A percentile compares a stretch with the other conserved stretches of the same genome.
phyloP scores from a whole-genome alignment of 805 yeast species.

The Candida tallmaniae region DNA sequence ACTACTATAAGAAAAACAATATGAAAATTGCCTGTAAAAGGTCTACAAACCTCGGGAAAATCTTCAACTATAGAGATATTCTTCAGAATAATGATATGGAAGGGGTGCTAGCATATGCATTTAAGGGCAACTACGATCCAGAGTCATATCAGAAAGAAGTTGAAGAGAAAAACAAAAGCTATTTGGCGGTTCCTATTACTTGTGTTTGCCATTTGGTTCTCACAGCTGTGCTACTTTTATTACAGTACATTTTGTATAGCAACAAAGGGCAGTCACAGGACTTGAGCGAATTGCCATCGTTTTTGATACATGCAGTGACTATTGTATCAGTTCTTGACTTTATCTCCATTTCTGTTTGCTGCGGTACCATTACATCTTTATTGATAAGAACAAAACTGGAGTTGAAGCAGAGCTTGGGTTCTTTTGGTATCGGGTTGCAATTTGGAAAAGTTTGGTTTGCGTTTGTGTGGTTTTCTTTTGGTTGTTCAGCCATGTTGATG shows the following conservation, averaged over 20 bases:
- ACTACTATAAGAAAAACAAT: slow-evolving; percentile 12
- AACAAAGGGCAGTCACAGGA: slow-evolving; percentile 30
- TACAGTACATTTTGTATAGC: slow-evolving; percentile 33
- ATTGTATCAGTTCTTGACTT: slow-evolving; percentile 23
- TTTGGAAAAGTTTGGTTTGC: slow-evolving; percentile 40
- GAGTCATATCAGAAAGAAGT: slow-evolving; percentile 10
- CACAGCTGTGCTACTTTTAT: slow-evolving; percentile 24
- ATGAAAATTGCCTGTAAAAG: slow-evolving; percentile 21
- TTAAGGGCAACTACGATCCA: slow-evolving; percentile 17
- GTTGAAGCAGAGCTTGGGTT: slow-evolving; percentile 29
- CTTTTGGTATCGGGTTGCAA: slow-evolving; percentile 44
- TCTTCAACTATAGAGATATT: slow-evolving; percentile 44
- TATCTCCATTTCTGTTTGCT: slow-evolving; percentile 20
- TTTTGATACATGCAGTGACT: slow-evolving; percentile 34
- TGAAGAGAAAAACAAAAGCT: slow-evolving; percentile 12
- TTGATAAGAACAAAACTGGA: slow-evolving; percentile 20
- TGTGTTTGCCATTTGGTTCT: slow-evolving; percentile 23
- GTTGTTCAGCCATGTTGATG: slow-evolving; percentile 19
- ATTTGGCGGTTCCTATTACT: slow-evolving; percentile 23
- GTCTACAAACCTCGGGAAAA: slow-evolving; percentile 13
- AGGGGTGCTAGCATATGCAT: slow-evolving; percentile 47
- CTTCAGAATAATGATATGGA: slow-evolving; percentile 37
- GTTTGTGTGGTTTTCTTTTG: slow-evolving; percentile 35
- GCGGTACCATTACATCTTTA: slow-evolving; percentile 26
- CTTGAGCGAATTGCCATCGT: slow-evolving; percentile 23